A percentile compares a stretch with the other conserved stretches of the same genome.
phyloP scores from a whole-genome alignment of 352 stramenopile species.

The Phytopythium delawarense region DNA sequence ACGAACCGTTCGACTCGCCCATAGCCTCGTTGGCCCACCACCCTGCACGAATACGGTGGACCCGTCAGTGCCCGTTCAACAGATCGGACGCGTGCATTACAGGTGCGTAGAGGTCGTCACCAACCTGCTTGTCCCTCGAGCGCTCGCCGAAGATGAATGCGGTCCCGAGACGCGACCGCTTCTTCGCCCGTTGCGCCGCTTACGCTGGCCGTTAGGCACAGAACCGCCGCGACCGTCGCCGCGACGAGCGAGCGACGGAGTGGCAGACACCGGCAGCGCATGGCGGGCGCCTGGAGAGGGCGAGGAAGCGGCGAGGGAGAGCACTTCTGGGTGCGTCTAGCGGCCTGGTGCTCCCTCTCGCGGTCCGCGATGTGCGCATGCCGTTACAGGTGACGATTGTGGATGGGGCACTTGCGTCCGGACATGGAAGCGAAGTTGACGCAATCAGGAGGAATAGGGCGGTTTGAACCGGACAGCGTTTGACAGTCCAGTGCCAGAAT shows the following conservation, averaged over 20 bases:
- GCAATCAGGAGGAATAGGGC: no score
- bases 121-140: background rate
- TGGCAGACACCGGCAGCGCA: background rate
- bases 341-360: no score
- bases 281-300: background rate
- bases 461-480: background rate
- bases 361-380: no score
- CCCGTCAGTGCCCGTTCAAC: no score
- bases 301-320: background rate
- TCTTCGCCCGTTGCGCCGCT: background rate
- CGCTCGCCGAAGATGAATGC: background rate
- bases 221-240: background rate
- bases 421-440: background rate
- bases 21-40: slow-evolving; percentile 5
- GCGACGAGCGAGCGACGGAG: background rate
- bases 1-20: background rate
- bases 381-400: background rate
- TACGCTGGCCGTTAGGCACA: background rate
- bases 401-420: background rate
- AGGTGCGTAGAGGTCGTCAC: no score
- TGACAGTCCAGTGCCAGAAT: no score
- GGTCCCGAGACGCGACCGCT: background rate
- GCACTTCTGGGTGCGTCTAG: background rate
- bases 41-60: no score
- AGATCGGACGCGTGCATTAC: no score